Evolutionary conservation across 805 yeast genomes (phyloP), one percentile per base, ranked within the genome.

Genomic region (Kazachstania viticola): DNA sequence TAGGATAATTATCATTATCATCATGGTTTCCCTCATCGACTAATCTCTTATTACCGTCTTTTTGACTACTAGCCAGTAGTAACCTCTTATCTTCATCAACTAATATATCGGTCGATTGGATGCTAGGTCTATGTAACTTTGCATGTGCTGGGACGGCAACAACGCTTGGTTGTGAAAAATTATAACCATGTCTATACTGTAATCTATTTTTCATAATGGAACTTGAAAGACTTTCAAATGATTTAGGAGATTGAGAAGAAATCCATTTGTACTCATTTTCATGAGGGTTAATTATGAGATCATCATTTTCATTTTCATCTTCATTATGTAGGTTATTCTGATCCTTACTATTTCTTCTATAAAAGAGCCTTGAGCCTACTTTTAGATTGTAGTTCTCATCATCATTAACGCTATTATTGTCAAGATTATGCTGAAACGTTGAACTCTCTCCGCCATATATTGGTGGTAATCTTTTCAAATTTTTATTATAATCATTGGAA

Each of bases 61-160:
- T n/a, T n/a, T n/a, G 21, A 8, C 17, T 17, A 23, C 28, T 26
- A 26, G 25, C 24, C 5, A 23, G 29, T 30, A 27, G 29, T 12
- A 30, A 19, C 24, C 27, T 28, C 14, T 31, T 24, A 22, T 25
- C 35, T 25, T 32, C 38, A 21, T 40, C 38, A 18, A 28, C 36
- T 30, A 42, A 30, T 19, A 44, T 35, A 17, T 38, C 44, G 3
- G 42, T 37, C 6, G 43, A 37, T n/a, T 39, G 44, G n/a, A 41
- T 32, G 3, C 35, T 42, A 5, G 56, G 56, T 33, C 43, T 45
- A 31, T 54, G 60, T 14, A 54, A 30, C 27, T 49, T 54, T 3
- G 58, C 61, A 34, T 54, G 56, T 1, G 56, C 58, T 5, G 56
- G 49, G 2, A 50, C 39, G 9, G 56, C 45, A 12, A 48, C 46